A percentile compares a stretch with the other conserved stretches of the same genome.
Evolutionary conservation across 2,329 filamentous ascomycete species (phyloP).

Genomic region (Colletotrichum endophyticum): DNA sequence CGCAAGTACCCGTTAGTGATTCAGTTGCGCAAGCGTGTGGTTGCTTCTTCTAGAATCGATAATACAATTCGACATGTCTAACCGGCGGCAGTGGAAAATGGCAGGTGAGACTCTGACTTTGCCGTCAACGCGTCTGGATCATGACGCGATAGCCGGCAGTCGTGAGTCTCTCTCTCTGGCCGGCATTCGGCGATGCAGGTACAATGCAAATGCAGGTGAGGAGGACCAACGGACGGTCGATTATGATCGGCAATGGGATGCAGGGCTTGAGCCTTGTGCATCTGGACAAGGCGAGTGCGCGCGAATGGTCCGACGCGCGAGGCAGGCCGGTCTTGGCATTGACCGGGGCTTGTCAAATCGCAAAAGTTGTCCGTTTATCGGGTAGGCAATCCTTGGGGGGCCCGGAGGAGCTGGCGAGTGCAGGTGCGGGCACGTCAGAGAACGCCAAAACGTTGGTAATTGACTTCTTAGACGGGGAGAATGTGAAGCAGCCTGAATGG

Average conservation of each 20-base stretch:
- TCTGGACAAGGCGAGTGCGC: background rate
- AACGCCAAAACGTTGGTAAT: background rate
- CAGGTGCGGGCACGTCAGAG: background rate
- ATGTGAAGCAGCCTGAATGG: background rate
- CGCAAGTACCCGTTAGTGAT: background rate
- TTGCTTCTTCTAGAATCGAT: background rate
- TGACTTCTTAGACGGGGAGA: background rate
- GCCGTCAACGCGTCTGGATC: background rate
- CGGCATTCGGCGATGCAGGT: background rate
- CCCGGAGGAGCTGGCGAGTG: background rate
- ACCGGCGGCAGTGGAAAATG: background rate
- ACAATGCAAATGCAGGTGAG: background rate
- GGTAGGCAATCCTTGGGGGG: background rate
- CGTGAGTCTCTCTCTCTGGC: background rate
- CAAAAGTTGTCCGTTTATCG: background rate
- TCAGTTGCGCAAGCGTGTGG: background rate
- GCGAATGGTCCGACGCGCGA: background rate
- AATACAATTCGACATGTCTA: background rate
- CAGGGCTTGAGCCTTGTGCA: background rate
- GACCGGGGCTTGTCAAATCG: background rate
- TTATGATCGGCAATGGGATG: slow-evolving; percentile 7
- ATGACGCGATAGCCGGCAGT: background rate
- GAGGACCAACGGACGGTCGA: background rate
- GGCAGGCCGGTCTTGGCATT: background rate
- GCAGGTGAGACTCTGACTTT: background rate